Base-by-base conservation (phyloP, 305 asterid species). In the Fraxinus baroniana region DNA sequence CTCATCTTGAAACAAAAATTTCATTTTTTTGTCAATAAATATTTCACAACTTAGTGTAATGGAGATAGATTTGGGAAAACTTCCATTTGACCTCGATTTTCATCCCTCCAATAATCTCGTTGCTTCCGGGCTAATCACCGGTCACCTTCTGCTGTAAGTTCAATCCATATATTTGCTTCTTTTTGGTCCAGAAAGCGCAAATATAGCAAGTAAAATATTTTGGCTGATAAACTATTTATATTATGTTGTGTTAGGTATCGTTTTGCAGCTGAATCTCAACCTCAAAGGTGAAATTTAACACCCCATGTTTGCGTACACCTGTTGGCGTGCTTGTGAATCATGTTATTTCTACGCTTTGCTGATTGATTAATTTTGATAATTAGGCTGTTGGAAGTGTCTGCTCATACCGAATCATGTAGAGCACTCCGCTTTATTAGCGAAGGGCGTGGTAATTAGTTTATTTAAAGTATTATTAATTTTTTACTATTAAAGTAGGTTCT, bases 401-500 rank as follows among this genome's bases (percentile, higher is more conserved):
- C 97, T 83, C 99, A 95, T 85, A 84, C 88, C 1, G 97, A 94
- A 79, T 94, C 99, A 36, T 95, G 99, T 81, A 89, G 97, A 88
- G 85, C 98, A 12, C 89, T 95, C 75, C 95, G 98, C 55, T 94
- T 95, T 76, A 89, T 94, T 86, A 91, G 90, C 17, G 94, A 91
- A 82, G 99, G 99, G 68, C 92, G 90, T 2, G 97, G 99, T 95
- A 88, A 80, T 85, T 77, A 35, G 24, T 9, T 30, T 77, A 33
- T 4, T 77, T 70, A 33, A 18, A 49, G 5, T 49, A 46, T 72
- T 72, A 32, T 78, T 78, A 1, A 18, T 20, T 72, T 7, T 15
- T 20, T 13, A 22, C 78, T 49, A 35, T 24, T 62, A 49, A 4
- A 46, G 17, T 49, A 49, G 6, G 18, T 15, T 15, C 60, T 49